A percentile compares a stretch with the other conserved stretches of the same genome.
phyloP scores from a whole-genome alignment of 306 rosid genomes.

The Morella rubra region DNA sequence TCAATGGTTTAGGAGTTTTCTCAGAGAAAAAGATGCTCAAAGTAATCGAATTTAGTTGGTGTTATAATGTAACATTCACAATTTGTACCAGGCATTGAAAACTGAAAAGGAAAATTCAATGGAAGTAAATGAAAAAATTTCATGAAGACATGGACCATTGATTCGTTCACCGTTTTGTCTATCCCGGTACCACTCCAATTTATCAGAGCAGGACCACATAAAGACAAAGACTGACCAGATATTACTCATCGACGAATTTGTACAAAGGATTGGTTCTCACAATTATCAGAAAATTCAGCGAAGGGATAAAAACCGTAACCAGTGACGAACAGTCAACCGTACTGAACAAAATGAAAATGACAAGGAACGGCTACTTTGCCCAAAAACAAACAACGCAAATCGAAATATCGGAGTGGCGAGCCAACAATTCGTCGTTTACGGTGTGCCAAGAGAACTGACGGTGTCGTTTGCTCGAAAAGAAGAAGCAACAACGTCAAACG shows the following conservation, averaged over 20 bases:
- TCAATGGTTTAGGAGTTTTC: constrained; percentile 71
- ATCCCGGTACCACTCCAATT: neutral
- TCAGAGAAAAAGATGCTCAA: constrained; percentile 36
- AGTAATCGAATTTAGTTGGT: constrained; percentile 27
- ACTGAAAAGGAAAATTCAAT: constrained; percentile 10
- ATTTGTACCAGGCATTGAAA: constrained; percentile 25
- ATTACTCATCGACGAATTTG: too few species aligned
- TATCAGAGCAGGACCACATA: neutral
- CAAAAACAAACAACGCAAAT: too few species aligned
- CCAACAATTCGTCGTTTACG: too few species aligned
- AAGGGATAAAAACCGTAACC: too few species aligned
- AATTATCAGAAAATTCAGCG: too few species aligned
- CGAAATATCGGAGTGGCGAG: too few species aligned
- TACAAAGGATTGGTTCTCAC: too few species aligned
- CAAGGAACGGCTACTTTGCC: too few species aligned
- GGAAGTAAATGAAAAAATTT: neutral
- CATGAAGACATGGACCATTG: neutral
- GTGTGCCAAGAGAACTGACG: too few species aligned
- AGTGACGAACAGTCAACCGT: too few species aligned
- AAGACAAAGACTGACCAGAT: too few species aligned
- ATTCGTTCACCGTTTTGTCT: neutral
- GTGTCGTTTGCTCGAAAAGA: neutral
- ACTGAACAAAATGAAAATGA: too few species aligned
- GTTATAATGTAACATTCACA: neutral
- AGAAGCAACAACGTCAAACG: neutral